Base-by-base conservation (phyloP, 2,329 filamentous ascomycete species). In the Elsinoe ampelina region DNA sequence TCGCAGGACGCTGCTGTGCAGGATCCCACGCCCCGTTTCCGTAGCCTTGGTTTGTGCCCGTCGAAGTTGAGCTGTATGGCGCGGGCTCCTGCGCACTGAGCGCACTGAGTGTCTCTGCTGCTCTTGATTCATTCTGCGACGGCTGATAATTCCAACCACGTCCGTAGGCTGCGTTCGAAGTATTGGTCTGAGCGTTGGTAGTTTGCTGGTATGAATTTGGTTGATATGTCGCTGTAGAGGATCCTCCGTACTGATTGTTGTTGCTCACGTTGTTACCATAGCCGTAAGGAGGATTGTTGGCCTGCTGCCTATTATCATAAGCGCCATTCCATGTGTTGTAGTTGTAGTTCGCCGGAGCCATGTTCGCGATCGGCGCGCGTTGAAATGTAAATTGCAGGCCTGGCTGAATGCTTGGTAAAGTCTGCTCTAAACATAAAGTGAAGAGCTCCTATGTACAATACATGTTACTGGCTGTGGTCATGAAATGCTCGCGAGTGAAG, bases 31-130 rank as follows among this genome's bases (percentile, higher is more conserved):
- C 34, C 10, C 48, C 48, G 10, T 34, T 20, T 22, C 34, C 48
- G 30, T 52, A 39, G 17, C 45, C 45, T 50, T 22, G 15, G 30
- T 30, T 30, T 10, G 45, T 36, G 26, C 43, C 41, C 8, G 26
- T 47, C 15, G 20, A 17, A 6, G 11, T 34, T 3, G 54, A 48
- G n/a, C 41, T 26, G 13, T 56, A 56, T n/a, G 39, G 15, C 4
- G 48, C 30, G 6, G 54, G 54, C 30, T 59, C 50, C 32, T 59
- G 58, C 1, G 59, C 36, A 15, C 59, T 59, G 20, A 61, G 36
- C 22, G 57, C 26, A 36, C 59, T 59, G 36, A 61, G 20, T 2
- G 59, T 59, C 38, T 61, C 59, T 22, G 59, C 58, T 12, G 59
- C 59, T 12, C 59, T 50, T n/a, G 43, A 58, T 19, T 61, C 59